Evolutionary conservation across 192 early-diverging fungal species (phyloP).

Genomic region (Coemansia sp.): DNA sequence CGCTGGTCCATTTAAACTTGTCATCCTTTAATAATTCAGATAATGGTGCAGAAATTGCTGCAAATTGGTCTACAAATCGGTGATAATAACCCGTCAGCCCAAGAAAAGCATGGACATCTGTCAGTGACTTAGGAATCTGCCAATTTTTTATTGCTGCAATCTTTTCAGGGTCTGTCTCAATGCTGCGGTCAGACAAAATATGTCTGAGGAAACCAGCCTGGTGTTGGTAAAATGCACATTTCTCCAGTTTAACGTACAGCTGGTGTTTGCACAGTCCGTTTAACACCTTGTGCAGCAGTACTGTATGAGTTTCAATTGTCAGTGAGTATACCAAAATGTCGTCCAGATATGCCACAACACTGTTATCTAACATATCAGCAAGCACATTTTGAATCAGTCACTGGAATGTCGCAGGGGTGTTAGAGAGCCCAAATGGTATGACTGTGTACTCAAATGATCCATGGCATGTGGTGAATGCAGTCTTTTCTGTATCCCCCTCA

Average conservation of each 20-base stretch:
- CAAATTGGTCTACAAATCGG: slow-evolving; percentile 1
- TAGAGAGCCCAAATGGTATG: slow-evolving; percentile 62
- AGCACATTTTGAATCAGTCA: slow-evolving; percentile 54
- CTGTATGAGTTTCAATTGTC: slow-evolving; percentile 6
- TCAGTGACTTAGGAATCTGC: background rate
- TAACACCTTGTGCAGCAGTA: slow-evolving; percentile 11
- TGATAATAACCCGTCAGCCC: slow-evolving; percentile 6
- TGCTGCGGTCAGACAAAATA: no score
- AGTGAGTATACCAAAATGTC: slow-evolving; percentile 42
- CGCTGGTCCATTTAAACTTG: background rate
- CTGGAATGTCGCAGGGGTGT: slow-evolving; percentile 60
- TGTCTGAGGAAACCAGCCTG: background rate
- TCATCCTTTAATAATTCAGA: slow-evolving; percentile 2
- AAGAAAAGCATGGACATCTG: slow-evolving; percentile 5
- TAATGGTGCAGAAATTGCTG: background rate
- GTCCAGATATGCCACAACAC: slow-evolving; percentile 49
- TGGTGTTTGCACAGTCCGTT: background rate
- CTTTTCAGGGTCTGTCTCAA: slow-evolving; percentile 5
- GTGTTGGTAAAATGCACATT: slow-evolving; percentile 1
- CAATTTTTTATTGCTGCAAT: slow-evolving; percentile 3
- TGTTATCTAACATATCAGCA: slow-evolving; percentile 27
- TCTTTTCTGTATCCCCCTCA: slow-evolving; percentile 39
- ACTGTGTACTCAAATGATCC: slow-evolving; percentile 57
- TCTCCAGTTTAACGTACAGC: slow-evolving; percentile 3
- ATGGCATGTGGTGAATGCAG: slow-evolving; percentile 43